Conservation (phyloP, 2,329 filamentous ascomycete genomes). For the Emergomyces pasteurianus region DNA sequence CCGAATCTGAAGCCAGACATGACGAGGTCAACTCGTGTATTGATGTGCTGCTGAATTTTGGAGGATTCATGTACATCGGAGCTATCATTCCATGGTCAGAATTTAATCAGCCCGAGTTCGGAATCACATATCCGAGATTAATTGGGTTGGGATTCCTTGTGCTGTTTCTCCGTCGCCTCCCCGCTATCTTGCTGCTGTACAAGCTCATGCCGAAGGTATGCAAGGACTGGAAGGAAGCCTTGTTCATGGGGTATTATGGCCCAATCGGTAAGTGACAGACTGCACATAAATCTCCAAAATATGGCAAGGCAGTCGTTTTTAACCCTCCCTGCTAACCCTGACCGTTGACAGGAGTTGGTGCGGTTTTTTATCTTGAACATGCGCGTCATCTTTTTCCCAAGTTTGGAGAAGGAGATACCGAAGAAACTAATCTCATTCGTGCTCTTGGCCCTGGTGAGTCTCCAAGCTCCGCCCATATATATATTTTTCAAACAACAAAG, state of each 20-base stretch:
- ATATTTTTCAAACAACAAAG: not conserved
- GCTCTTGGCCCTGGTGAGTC: slow-evolving; percentile 29
- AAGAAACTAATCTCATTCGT: slow-evolving; percentile 30
- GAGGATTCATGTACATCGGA: slow-evolving; percentile 49
- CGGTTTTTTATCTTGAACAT: slow-evolving; percentile 37
- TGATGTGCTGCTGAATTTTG: slow-evolving; percentile 49
- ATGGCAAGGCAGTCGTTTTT: not conserved
- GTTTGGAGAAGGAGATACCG: slow-evolving; percentile 26
- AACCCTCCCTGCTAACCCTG: not conserved
- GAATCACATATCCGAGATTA: slow-evolving; percentile 41
- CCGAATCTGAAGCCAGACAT: slow-evolving; percentile 43
- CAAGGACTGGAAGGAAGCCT: slow-evolving; percentile 44
- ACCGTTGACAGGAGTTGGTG: slow-evolving; percentile 26
- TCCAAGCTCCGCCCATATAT: not conserved
- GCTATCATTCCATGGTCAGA: slow-evolving; percentile 44
- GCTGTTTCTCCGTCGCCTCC: slow-evolving; percentile 45
- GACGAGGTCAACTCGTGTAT: slow-evolving; percentile 50
- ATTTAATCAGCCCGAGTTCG: slow-evolving; percentile 43
- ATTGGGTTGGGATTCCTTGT: slow-evolving; percentile 42
- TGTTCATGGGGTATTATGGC: slow-evolving; percentile 49
- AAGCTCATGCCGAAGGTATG: slow-evolving; percentile 43
- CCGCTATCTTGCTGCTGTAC: slow-evolving; percentile 43
- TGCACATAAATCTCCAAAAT: not conserved
- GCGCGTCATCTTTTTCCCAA: slow-evolving; percentile 33
- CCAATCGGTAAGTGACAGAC: slow-evolving; percentile 25